Conservation (phyloP, 2,329 filamentous ascomycete genomes). For the Xylaria sp. region DNA sequence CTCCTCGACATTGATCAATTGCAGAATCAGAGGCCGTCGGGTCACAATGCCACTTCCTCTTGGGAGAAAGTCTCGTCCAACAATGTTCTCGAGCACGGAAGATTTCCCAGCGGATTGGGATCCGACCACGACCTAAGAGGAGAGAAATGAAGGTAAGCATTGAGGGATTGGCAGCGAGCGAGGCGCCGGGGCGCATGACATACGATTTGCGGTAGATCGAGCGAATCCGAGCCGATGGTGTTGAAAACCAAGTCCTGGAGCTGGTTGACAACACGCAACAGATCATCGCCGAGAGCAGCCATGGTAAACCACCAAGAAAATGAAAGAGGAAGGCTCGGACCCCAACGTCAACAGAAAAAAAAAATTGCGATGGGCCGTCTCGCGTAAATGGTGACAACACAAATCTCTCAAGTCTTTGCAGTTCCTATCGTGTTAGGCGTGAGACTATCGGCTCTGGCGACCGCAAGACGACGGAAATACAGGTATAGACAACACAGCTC, state of each 20-base stretch:
- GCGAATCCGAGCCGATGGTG: constrained; percentile 97
- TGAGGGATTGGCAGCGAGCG: constrained; percentile 5
- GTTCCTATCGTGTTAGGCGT: constrained; percentile 12
- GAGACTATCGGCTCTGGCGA: constrained; percentile 11
- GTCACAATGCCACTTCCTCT: constrained; percentile 97
- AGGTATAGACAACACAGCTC: constrained; percentile 10
- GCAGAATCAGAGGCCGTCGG: constrained; percentile 90
- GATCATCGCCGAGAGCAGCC: constrained; percentile 94
- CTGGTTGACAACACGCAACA: constrained; percentile 96
- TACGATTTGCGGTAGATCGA: constrained; percentile 98
- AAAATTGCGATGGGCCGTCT: constrained; percentile 6
- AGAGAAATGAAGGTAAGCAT: constrained; percentile 34
- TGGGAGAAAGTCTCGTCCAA: constrained; percentile 95
- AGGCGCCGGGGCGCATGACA: constrained; percentile 49
- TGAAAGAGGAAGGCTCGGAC: background rate
- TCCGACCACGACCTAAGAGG: constrained; percentile 87
- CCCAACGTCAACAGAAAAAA: constrained; percentile 1
- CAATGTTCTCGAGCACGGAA: constrained; percentile 98
- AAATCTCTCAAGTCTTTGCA: constrained; percentile 22
- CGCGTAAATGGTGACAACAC: constrained; percentile 17
- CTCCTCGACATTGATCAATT: constrained; percentile 95
- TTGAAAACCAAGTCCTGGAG: constrained; percentile 99
- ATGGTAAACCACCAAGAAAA: constrained; percentile 60
- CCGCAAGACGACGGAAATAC: background rate
- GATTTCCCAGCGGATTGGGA: constrained; percentile 99